These are phyloP conservation scores for Xylaria cubensis DNA, from an alignment of 495 filamentous ascomycete species.

Conservation along the genomic window DNA sequence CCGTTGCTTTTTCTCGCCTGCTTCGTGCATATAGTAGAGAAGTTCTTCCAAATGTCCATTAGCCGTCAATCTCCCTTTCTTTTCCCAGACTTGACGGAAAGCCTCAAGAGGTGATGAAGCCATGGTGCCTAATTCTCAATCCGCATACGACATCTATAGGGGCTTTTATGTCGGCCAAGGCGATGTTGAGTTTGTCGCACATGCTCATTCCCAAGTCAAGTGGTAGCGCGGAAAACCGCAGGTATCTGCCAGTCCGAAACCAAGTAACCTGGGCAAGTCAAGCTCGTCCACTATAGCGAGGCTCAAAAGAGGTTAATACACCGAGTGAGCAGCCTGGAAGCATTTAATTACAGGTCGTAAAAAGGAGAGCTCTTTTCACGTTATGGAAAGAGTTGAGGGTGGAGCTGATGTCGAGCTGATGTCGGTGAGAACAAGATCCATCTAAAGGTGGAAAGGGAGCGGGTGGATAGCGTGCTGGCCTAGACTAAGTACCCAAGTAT, in stretches of 20 bases:
- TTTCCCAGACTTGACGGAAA: conserved; percentile 4
- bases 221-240: not conserved
- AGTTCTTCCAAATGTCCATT: conserved; percentile 13
- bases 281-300: not conserved
- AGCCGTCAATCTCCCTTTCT: not conserved
- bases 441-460: not conserved
- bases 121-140: conserved; percentile 6
- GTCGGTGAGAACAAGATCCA: not conserved
- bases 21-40: not conserved
- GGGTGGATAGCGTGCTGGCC: not conserved
- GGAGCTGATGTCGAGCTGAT: too few species aligned
- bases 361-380: not conserved
- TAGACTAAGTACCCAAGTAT: not conserved
- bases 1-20: not conserved
- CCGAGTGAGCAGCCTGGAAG: not conserved
- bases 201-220: not conserved
- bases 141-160: not conserved
- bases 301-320: not conserved
- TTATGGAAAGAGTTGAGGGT: not conserved
- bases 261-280: not conserved
- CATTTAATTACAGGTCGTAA: not conserved
- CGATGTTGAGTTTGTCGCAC: not conserved
- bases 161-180: not conserved
- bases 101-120: conserved; percentile 1
- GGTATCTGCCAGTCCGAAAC: not conserved